Evolutionary conservation across 2,329 filamentous ascomycete species (phyloP).

Genomic region (Penicillium sp.): DNA sequence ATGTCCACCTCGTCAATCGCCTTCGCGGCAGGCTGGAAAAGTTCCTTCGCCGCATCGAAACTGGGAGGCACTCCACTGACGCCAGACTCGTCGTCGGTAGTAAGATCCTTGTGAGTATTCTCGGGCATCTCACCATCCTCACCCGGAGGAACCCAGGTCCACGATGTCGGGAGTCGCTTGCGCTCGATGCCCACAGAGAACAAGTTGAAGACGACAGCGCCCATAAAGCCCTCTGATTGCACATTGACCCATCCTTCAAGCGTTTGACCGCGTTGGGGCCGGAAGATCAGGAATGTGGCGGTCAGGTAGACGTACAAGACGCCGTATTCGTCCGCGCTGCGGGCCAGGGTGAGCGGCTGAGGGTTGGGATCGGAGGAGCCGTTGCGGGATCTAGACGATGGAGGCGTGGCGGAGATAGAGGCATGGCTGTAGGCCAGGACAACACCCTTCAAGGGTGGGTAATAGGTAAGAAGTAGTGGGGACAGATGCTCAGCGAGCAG

Average conservation of each 20-base stretch:
- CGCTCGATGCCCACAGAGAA: conserved; percentile 87
- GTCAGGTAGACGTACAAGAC: conserved; percentile 85
- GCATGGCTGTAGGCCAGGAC: conserved; percentile 49
- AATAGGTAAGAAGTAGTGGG: conserved; percentile 59
- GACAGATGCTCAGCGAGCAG: conserved; percentile 57
- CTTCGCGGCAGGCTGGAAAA: conserved; percentile 34
- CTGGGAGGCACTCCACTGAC: conserved; percentile 9
- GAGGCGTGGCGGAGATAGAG: conserved; percentile 37
- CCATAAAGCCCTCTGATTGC: conserved; percentile 82
- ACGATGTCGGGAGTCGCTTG: conserved; percentile 65
- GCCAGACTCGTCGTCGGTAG: conserved; percentile 26
- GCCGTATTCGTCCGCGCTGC: conserved; percentile 68
- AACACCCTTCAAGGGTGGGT: conserved; percentile 53
- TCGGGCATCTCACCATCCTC: conserved; percentile 24
- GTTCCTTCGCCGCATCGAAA: conserved; percentile 36
- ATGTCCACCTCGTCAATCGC: conserved; percentile 29
- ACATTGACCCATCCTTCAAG: conserved; percentile 79
- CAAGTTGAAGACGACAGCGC: conserved; percentile 80
- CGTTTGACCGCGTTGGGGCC: conserved; percentile 64
- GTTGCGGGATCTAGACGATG: conserved; percentile 28
- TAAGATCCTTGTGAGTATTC: conserved; percentile 13
- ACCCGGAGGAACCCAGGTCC: conserved; percentile 70
- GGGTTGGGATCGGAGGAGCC: conserved; percentile 25
- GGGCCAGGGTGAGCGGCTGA: conserved; percentile 38
- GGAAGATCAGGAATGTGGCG: conserved; percentile 77